Percentiles rank a stretch among this genome's conserved stretches.
phyloP scores from a whole-genome alignment of 495 filamentous ascomycete genomes.

The Penicillium lividum region DNA sequence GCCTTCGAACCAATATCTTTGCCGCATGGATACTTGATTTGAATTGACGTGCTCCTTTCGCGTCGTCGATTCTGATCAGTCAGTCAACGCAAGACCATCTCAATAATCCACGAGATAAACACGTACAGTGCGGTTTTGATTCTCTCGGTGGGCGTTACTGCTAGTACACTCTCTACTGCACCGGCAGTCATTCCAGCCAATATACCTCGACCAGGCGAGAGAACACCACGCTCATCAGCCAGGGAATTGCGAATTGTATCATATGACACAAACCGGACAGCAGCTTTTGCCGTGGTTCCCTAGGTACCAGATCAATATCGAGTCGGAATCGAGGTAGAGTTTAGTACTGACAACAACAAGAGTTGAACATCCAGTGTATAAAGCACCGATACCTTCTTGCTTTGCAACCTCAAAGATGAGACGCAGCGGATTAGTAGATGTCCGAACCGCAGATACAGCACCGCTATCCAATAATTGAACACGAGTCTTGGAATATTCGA shows the following conservation, averaged over 20 bases:
- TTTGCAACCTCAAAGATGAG: slow-evolving; percentile 51
- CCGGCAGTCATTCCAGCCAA: slow-evolving; percentile 64
- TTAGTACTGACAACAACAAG: slow-evolving; percentile 47
- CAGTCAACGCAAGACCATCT: slow-evolving; percentile 5
- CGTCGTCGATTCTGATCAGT: slow-evolving; percentile 59
- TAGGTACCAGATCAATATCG: slow-evolving; percentile 2
- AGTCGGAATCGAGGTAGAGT: not conserved
- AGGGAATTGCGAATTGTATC: slow-evolving; percentile 64
- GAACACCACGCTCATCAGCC: slow-evolving; percentile 55
- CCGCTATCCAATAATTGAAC: slow-evolving; percentile 56
- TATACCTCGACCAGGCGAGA: slow-evolving; percentile 58
- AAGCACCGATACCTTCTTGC: slow-evolving; percentile 56
- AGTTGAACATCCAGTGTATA: slow-evolving; percentile 66
- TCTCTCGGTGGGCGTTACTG: slow-evolving; percentile 66
- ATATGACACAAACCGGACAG: slow-evolving; percentile 64
- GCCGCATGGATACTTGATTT: slow-evolving; percentile 53
- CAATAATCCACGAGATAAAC: not conserved
- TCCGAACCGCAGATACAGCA: slow-evolving; percentile 26
- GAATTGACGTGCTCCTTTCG: slow-evolving; percentile 52
- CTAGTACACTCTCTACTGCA: slow-evolving; percentile 56
- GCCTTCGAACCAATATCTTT: slow-evolving; percentile 44
- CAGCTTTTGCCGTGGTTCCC: slow-evolving; percentile 66
- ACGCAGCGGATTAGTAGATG: slow-evolving; percentile 54
- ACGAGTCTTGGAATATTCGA: slow-evolving; percentile 68
- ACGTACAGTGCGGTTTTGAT: slow-evolving; percentile 64